These are phyloP conservation scores for Melocanna baccifera DNA, from an alignment of 176 grass and related monocot genomes.

Conservation along the genomic window DNA sequence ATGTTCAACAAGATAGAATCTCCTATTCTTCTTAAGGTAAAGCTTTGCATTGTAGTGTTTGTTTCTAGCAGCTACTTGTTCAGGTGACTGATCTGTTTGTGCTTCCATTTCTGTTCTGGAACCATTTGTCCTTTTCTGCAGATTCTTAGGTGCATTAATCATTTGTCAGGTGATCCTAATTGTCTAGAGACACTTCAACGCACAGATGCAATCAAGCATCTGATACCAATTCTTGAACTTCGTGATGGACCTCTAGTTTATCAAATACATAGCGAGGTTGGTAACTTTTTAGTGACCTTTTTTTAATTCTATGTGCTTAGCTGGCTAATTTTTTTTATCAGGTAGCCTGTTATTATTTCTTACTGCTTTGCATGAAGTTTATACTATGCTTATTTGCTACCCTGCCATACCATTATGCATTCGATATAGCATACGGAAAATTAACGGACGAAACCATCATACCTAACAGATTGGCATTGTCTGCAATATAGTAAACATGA, in stretches of 20 bases:
- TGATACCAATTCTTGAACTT: conserved; percentile 98
- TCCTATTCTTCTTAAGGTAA: conserved; percentile 93
- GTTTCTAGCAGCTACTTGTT: conserved; percentile 28
- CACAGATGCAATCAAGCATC: conserved; percentile 95
- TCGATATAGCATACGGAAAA: neutral
- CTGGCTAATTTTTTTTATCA: neutral
- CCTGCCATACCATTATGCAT: neutral
- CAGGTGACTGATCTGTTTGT: conserved; percentile 19
- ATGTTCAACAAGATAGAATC: conserved; percentile 99
- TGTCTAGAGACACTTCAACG: conserved; percentile 96
- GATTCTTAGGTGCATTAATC: conserved; percentile 97
- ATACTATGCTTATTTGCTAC: neutral
- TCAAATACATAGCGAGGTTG: conserved; percentile 94
- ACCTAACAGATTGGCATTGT: neutral
- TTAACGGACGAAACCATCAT: neutral
- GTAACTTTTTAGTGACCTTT: neutral
- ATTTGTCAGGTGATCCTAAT: conserved; percentile 95
- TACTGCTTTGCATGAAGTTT: neutral
- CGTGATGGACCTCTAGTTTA: conserved; percentile 75
- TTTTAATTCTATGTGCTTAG: neutral
- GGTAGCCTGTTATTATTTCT: neutral
- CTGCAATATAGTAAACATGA: neutral
- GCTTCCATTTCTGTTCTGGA: conserved; percentile 20
- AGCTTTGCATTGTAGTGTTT: conserved; percentile 4
- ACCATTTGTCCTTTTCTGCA: conserved; percentile 37